phyloP scores from a whole-genome alignment of 2,329 filamentous ascomycete species.

The Alternaria incomplexa region DNA sequence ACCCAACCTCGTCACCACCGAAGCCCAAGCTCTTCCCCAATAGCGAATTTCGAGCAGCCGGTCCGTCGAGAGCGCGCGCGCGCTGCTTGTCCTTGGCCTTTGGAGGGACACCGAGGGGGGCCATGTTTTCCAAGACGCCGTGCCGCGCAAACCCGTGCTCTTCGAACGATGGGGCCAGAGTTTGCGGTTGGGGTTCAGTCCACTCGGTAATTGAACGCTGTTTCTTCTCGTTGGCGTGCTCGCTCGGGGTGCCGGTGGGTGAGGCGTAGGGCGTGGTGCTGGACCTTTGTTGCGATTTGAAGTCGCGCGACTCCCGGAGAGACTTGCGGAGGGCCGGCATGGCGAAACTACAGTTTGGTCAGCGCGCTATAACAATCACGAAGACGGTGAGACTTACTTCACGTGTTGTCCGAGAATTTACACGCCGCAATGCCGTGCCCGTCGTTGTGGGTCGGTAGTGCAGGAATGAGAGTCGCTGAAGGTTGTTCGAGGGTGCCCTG shows the following conservation, averaged over 20 bases:
- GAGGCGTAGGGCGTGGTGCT: slow-evolving; percentile 47
- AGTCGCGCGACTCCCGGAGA: slow-evolving; percentile 32
- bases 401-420: slow-evolving; percentile 36
- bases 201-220: slow-evolving; percentile 54
- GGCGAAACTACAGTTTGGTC: slow-evolving; percentile 41
- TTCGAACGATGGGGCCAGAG: slow-evolving; percentile 72
- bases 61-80: slow-evolving; percentile 53
- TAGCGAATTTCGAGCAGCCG: slow-evolving; percentile 45
- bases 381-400: slow-evolving; percentile 34
- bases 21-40: slow-evolving; percentile 49
- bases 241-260: slow-evolving; percentile 36
- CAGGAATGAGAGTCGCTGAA: slow-evolving; percentile 28
- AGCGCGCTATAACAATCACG: slow-evolving; percentile 31
- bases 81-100: slow-evolving; percentile 65
- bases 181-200: slow-evolving; percentile 64
- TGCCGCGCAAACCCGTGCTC: slow-evolving; percentile 75
- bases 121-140: slow-evolving; percentile 84
- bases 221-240: slow-evolving; percentile 40
- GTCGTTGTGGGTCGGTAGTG: slow-evolving; percentile 36
- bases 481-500: slow-evolving; percentile 26
- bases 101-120: slow-evolving; percentile 76
- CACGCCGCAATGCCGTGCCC: slow-evolving; percentile 36
- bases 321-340: slow-evolving; percentile 49
- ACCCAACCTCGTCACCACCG: slow-evolving; percentile 50
- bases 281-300: slow-evolving; percentile 34